phyloP scores from a whole-genome alignment of 352 stramenopile species.

The Globisporangium emineosum region DNA sequence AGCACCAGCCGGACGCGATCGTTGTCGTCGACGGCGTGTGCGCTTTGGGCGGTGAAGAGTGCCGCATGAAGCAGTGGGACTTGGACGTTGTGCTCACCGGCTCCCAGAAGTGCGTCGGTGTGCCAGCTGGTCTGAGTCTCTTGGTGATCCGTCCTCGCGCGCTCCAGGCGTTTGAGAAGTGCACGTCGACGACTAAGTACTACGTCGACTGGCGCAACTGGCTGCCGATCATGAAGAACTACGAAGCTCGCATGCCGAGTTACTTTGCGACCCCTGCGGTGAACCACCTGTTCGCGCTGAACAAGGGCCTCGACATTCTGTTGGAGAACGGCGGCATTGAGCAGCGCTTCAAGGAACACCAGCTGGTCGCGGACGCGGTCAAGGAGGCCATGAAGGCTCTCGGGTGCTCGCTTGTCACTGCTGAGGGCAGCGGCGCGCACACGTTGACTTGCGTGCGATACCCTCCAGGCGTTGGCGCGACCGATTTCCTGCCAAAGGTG shows the following conservation, averaged over 20 bases:
- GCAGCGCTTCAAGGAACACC: slow-evolving; percentile 69
- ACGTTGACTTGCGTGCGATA: slow-evolving; percentile 79
- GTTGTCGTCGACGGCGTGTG: slow-evolving; percentile 74
- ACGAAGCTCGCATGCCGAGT: slow-evolving; percentile 66
- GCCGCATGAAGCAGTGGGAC: slow-evolving; percentile 81
- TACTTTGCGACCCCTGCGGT: slow-evolving; percentile 81
- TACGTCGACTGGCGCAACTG: slow-evolving; percentile 81
- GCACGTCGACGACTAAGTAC: slow-evolving; percentile 53
- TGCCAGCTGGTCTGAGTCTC: slow-evolving; percentile 64
- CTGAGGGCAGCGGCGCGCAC: slow-evolving; percentile 44
- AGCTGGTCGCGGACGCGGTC: slow-evolving; percentile 49
- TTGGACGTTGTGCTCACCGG: slow-evolving; percentile 75
- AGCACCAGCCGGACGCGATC: slow-evolving; percentile 55
- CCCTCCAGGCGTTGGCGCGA: slow-evolving; percentile 50
- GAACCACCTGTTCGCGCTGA: slow-evolving; percentile 76
- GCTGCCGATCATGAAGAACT: slow-evolving; percentile 84
- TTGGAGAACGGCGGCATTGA: slow-evolving; percentile 76
- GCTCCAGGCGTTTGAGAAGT: slow-evolving; percentile 59
- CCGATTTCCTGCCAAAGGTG: slow-evolving; percentile 75
- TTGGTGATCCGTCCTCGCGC: slow-evolving; percentile 67
- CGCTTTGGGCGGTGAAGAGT: slow-evolving; percentile 65
- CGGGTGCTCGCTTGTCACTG: slow-evolving; percentile 60
- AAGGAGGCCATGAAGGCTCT: slow-evolving; percentile 68
- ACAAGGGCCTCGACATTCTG: slow-evolving; percentile 63
- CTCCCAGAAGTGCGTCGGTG: slow-evolving; percentile 76